Evolutionary conservation across 345 rosid species (phyloP).

Genomic region (Bretschneidera sinensis): DNA sequence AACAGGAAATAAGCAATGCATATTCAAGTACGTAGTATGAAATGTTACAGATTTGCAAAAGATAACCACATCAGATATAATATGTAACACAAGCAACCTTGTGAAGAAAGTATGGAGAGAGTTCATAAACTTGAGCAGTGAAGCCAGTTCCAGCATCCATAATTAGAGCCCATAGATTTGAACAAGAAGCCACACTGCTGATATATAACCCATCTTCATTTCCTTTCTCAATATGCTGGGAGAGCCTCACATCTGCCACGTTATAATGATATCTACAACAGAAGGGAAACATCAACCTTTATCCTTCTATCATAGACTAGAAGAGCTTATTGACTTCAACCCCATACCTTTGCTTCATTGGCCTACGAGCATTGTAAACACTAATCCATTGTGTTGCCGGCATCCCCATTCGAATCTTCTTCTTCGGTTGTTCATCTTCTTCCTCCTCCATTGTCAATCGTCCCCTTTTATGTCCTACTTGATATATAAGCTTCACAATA

Average conservation of each 20-base stretch:
- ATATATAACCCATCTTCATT: constrained; percentile 83
- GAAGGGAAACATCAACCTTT: constrained; percentile 14
- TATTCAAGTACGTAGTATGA: background rate
- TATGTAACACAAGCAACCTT: constrained; percentile 51
- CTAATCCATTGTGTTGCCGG: constrained; percentile 99
- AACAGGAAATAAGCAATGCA: background rate
- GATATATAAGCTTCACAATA: constrained; percentile 70
- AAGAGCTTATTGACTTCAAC: constrained; percentile 12
- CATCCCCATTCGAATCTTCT: constrained; percentile 95
- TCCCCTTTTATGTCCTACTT: constrained; percentile 97
- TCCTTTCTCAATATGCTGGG: constrained; percentile 85
- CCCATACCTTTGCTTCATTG: constrained; percentile 87
- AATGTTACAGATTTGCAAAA: constrained; percentile 4
- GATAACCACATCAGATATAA: background rate
- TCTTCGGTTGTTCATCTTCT: constrained; percentile 91
- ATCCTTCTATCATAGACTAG: constrained; percentile 5
- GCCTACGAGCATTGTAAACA: constrained; percentile 88
- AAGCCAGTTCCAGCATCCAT: constrained; percentile 98
- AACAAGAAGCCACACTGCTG: constrained; percentile 87
- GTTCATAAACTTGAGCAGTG: constrained; percentile 74
- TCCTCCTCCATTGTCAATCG: constrained; percentile 82
- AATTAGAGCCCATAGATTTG: constrained; percentile 93
- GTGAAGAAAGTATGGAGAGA: constrained; percentile 71
- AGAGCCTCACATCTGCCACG: constrained; percentile 71
- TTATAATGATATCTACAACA: constrained; percentile 85